Conservation (phyloP, 2,329 filamentous ascomycete genomes). For the Arthrobotrys entomopaga region DNA sequence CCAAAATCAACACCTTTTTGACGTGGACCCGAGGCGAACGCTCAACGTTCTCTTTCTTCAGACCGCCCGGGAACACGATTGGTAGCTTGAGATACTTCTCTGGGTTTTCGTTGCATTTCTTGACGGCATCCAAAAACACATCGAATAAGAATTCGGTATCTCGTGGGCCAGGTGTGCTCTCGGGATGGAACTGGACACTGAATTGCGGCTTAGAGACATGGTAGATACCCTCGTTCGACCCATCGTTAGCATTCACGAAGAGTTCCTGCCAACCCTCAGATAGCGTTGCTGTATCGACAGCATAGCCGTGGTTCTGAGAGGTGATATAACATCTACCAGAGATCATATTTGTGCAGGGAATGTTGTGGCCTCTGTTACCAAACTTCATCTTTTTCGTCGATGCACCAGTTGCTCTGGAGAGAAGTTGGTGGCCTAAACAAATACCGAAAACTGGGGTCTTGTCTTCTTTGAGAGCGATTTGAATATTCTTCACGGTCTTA, state of each 20-base stretch:
- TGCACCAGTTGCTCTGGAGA: conserved; percentile 87
- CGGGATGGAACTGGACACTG: conserved; percentile 99
- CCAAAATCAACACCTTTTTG: conserved; percentile 94
- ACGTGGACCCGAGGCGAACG: conserved; percentile 81
- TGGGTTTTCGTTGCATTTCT: conserved; percentile 70
- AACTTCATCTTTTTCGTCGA: conserved; percentile 97
- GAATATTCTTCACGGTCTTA: conserved; percentile 80
- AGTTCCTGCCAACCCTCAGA: conserved; percentile 87
- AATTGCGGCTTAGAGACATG: conserved; percentile 88
- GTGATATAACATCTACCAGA: conserved; percentile 98
- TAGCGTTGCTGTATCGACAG: conserved; percentile 82
- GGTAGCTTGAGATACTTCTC: conserved; percentile 74
- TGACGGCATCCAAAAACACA: conserved; percentile 89
- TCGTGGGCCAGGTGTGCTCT: conserved; percentile 92
- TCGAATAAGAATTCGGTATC: conserved; percentile 98
- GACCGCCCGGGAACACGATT: conserved; percentile 87
- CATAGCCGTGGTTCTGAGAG: conserved; percentile 97
- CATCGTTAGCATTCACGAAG: conserved; percentile 97
- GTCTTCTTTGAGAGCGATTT: conserved; percentile 78
- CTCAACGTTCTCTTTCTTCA: conserved; percentile 78
- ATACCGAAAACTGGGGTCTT: conserved; percentile 93
- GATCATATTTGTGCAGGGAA: conserved; percentile 94
- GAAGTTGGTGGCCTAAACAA: conserved; percentile 91
- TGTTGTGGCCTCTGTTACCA: conserved; percentile 98
- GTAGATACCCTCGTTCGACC: conserved; percentile 97